phyloP scores from a whole-genome alignment of 176 grass and related monocot species.

The Alloteropsis semialata region DNA sequence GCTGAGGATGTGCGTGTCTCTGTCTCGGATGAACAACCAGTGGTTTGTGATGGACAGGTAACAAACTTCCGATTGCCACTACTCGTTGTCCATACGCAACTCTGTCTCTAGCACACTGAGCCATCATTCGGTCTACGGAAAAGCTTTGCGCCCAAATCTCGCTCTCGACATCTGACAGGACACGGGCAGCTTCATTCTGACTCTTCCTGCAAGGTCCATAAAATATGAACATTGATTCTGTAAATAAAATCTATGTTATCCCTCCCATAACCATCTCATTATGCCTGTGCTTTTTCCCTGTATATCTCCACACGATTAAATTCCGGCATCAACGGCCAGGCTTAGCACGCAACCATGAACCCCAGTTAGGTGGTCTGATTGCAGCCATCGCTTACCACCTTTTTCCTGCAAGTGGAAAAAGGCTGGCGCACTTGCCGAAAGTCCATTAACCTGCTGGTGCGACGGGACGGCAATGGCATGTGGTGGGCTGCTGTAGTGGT shows the following conservation, averaged over 20 bases:
- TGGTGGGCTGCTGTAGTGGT: slow-evolving; percentile 27
- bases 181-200: background rate
- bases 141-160: background rate
- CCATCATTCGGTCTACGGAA: background rate
- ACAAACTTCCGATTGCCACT: slow-evolving; percentile 11
- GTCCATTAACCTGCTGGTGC: slow-evolving; percentile 21
- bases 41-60: background rate
- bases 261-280: background rate
- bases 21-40: background rate
- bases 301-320: background rate
- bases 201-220: slow-evolving; percentile 8
- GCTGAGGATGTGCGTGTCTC: background rate
- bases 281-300: background rate
- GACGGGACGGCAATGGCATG: slow-evolving; percentile 25
- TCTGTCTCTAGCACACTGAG: background rate
- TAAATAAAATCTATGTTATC: background rate
- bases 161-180: background rate
- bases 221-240: slow-evolving; percentile 4
- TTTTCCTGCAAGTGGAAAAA: slow-evolving; percentile 25
- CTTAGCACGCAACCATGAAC: slow-evolving; percentile 23
- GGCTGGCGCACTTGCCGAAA: slow-evolving; percentile 52
- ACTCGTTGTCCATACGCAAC: background rate
- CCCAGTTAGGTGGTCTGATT: slow-evolving; percentile 18
- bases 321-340: background rate
- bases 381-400: slow-evolving; percentile 24